Base-by-base conservation (phyloP, 164 flowering plant species). In the Vitis cinerea region DNA sequence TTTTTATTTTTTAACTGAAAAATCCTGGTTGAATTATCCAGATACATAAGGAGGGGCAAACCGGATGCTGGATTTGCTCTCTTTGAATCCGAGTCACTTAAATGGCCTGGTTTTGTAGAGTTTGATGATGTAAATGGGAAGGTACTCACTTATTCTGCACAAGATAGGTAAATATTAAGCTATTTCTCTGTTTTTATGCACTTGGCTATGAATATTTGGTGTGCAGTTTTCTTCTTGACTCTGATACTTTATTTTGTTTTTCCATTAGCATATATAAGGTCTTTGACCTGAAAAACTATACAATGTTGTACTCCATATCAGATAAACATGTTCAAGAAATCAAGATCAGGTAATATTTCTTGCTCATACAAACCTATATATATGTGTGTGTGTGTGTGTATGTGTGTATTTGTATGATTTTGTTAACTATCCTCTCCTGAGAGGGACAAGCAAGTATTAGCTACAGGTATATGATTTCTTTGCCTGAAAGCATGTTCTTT, bases 51-150 rank as follows among this genome's bases (percentile, higher is more conserved):
- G 62, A 81, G 97, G 67, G 94, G 90, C 15, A 78, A 92, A 55
- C 97, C 94, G 8, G 92, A 90, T 87, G 98, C 92, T 64, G 98
- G 98, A 8, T 93, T 88, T 83, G 83, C 97, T 14, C 96, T 95
- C 59, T 93, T 95, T 79, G 97, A 93, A 71, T 88, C 98, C 0
- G 98, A 95, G 75, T 93, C 99, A 3, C 57, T 95, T 69, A 93
- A 93, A 74, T 93, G 98, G 99, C 99, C 99, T 55, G 98, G 98
- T 13, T 95, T 95, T 86, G 99, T 95, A 47, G 99, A 95, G 80
- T 95, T 93, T 86, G 99, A 95, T 86, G 99, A 95, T 83, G 98
- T 95, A 10, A 95, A 95, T 83, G 98, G 98, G 55, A 95, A 95
- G 73, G 98, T 93, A 30, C 87, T 95, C 15, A 95, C 99, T 17